A percentile compares a stretch with the other conserved stretches of the same genome.
Conservation (phyloP, 805 yeast genomes). For the Torulaspora delbrueckii region DNA sequence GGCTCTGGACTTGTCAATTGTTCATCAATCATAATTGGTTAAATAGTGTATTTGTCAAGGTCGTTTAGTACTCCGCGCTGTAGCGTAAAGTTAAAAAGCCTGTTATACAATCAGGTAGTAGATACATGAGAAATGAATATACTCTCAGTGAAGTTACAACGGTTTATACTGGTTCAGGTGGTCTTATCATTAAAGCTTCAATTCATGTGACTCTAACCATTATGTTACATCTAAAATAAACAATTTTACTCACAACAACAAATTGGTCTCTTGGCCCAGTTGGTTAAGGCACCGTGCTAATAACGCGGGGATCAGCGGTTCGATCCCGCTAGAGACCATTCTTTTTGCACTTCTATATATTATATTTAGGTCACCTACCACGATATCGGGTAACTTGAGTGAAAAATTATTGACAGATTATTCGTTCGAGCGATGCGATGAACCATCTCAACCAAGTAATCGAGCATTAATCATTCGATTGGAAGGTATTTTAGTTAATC, state of each 20-base stretch:
- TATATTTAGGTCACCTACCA: too few species aligned
- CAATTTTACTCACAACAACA: not conserved
- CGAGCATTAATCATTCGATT: not conserved
- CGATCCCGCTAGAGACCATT: constrained; percentile 29
- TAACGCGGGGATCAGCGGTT: constrained; percentile 34
- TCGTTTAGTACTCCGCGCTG: not conserved
- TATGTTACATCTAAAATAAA: too few species aligned
- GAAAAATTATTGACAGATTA: constrained; percentile 3
- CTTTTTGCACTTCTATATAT: too few species aligned
- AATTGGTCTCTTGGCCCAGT: constrained; percentile 20
- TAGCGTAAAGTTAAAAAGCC: too few species aligned
- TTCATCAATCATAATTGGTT: too few species aligned
- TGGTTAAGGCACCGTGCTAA: constrained; percentile 34
- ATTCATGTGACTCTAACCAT: too few species aligned
- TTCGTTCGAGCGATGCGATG: constrained; percentile 7
- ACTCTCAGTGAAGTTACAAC: too few species aligned
- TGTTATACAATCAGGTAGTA: too few species aligned
- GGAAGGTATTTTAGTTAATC: not conserved
- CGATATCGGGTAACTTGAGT: constrained; percentile 1
- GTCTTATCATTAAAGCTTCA: too few species aligned
- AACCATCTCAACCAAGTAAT: not conserved
- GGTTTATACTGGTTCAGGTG: too few species aligned
- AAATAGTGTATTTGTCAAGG: not conserved
- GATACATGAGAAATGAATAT: too few species aligned
- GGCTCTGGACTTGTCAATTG: not conserved